phyloP scores from a whole-genome alignment of 208 protist genomes.

The Jaenimonas drosophilae region DNA sequence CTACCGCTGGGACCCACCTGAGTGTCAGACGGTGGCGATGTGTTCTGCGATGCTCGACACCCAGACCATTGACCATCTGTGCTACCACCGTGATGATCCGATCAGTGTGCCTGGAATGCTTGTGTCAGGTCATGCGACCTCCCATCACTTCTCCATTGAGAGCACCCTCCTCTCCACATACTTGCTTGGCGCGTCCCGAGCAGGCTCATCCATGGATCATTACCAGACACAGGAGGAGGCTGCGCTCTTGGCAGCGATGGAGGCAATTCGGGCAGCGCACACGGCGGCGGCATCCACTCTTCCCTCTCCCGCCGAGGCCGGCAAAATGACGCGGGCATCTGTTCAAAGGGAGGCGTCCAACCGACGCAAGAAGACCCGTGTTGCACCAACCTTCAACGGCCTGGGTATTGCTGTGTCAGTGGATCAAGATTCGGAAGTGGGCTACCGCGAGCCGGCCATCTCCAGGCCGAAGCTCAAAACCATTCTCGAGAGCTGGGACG shows the following conservation, averaged over 20 bases:
- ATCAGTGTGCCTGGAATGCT: constrained; percentile 7
- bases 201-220: too few species aligned
- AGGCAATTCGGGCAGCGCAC: too few species aligned
- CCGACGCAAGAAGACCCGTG: constrained; percentile 2
- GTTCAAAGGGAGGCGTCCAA: neutral
- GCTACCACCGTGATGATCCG: constrained; percentile 26
- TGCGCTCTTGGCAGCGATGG: too few species aligned
- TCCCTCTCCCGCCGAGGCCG: too few species aligned
- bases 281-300: too few species aligned
- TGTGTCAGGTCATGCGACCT: constrained; percentile 2
- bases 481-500: constrained; percentile 12
- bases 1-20: constrained; percentile 30
- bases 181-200: too few species aligned
- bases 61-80: constrained; percentile 6
- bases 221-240: too few species aligned
- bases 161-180: too few species aligned
- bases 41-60: neutral
- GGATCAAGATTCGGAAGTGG: constrained; percentile 19
- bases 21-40: constrained; percentile 24
- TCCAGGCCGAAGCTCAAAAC: constrained; percentile 4
- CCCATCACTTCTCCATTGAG: too few species aligned
- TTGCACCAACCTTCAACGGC: constrained; percentile 10
- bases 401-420: constrained; percentile 26
- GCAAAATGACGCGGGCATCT: neutral
- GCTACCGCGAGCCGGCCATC: constrained; percentile 23